These are phyloP conservation scores for Hanseniaspora uvarum DNA, from an alignment of 1,139 yeast species.

Conservation along the genomic window DNA sequence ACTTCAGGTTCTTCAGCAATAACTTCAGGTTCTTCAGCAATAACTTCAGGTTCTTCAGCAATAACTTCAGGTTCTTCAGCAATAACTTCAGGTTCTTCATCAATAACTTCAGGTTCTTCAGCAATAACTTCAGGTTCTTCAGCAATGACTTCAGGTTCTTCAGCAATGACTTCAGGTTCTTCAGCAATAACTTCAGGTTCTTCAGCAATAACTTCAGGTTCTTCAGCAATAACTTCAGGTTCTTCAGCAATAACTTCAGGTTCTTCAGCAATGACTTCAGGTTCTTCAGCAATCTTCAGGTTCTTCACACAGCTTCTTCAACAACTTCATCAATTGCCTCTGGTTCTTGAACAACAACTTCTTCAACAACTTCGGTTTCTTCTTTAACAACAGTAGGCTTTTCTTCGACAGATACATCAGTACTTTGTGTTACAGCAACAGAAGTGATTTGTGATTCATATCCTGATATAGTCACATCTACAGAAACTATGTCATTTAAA, in stretches of 20 bases:
- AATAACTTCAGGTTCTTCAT: neutral
- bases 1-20: neutral
- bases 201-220: neutral
- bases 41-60: neutral
- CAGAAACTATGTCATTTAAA: constrained; percentile 4
- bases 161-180: neutral
- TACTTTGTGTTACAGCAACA: neutral
- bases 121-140: neutral
- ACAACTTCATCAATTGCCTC: neutral
- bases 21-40: neutral
- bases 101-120: neutral
- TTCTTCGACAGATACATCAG: no score
- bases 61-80: neutral
- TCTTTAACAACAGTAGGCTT: neutral
- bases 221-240: neutral
- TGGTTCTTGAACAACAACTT: neutral
- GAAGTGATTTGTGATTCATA: constrained; percentile 4
- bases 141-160: neutral
- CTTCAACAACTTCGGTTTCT: neutral
- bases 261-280: neutral
- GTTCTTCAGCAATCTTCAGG: neutral
- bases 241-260: neutral
- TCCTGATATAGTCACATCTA: constrained; percentile 6
- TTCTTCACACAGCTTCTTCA: neutral
- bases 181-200: neutral